Conservation (phyloP, 2,329 filamentous ascomycete species). For the Microdochium paspali region DNA sequence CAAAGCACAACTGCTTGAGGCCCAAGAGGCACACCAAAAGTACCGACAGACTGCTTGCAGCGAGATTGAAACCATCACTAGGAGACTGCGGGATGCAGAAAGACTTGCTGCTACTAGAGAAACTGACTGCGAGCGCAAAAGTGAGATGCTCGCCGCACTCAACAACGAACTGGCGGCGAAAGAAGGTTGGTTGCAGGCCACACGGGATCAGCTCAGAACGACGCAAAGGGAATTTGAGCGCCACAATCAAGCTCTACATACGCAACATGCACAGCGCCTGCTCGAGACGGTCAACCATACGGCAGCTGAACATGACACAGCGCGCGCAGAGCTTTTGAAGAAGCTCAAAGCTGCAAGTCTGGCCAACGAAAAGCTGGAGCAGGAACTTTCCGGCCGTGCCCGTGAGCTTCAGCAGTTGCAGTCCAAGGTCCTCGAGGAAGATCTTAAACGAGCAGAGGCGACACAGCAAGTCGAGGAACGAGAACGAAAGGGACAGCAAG, state of each 20-base stretch:
- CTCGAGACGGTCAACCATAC: not conserved
- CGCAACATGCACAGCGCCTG: not conserved
- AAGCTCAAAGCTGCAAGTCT: slow-evolving; percentile 5
- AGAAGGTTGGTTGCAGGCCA: not conserved
- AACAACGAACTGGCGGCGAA: not conserved
- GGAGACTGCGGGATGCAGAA: not conserved
- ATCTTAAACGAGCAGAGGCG: not conserved
- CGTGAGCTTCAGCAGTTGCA: slow-evolving; percentile 13
- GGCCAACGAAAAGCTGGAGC: slow-evolving; percentile 13
- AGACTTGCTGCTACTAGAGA: not conserved
- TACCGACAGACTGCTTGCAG: not conserved
- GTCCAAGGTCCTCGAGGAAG: slow-evolving; percentile 10
- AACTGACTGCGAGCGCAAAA: not conserved
- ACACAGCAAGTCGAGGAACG: not conserved
- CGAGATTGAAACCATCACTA: not conserved
- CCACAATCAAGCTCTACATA: not conserved
- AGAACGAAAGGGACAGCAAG: not conserved
- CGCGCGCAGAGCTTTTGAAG: slow-evolving; percentile 1
- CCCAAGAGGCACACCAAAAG: not conserved
- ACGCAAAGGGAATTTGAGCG: not conserved
- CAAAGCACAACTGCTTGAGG: not conserved
- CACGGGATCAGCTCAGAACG: not conserved
- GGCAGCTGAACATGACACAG: not conserved
- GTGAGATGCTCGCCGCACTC: not conserved
- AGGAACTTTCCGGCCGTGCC: slow-evolving; percentile 13